Evolutionary conservation across 2,329 filamentous ascomycete species (phyloP).

Genomic region (Mycosphaerella arachidis): DNA sequence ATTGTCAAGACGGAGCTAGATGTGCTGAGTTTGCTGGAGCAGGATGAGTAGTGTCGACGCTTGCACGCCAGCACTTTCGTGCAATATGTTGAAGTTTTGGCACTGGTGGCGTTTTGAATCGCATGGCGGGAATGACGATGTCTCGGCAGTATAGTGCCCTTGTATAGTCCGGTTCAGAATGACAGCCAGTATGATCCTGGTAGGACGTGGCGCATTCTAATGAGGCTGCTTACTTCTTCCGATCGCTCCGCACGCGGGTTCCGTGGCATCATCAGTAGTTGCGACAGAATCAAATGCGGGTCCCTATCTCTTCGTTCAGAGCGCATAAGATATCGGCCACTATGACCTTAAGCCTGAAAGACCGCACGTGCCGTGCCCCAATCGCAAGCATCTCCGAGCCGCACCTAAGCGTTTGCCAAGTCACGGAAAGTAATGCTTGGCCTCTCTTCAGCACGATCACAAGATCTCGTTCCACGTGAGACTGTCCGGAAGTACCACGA

Average conservation of each 20-base stretch:
- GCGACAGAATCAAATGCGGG: too few relatives aligned
- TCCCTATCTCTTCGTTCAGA: too few relatives aligned
- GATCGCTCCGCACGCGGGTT: too few relatives aligned
- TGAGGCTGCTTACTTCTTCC: background rate
- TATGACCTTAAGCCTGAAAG: too few relatives aligned
- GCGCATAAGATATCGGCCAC: too few relatives aligned
- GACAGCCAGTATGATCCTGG: background rate
- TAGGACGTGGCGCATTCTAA: background rate
- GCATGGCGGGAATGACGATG: background rate
- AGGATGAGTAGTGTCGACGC: conserved; percentile 38
- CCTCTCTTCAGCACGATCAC: too few relatives aligned
- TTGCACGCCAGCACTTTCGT: background rate
- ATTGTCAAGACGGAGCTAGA: conserved; percentile 69
- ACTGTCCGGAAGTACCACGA: too few relatives aligned
- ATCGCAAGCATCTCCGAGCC: too few relatives aligned
- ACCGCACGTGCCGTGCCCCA: too few relatives aligned
- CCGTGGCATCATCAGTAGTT: too few relatives aligned
- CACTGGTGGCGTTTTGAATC: background rate
- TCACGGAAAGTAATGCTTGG: background rate
- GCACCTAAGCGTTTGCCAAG: too few relatives aligned
- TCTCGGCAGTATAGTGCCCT: background rate
- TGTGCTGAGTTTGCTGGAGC: conserved; percentile 64
- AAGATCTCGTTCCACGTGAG: background rate
- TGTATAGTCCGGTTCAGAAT: background rate
- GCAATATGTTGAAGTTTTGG: too few relatives aligned